phyloP scores from a whole-genome alignment of 176 grass and related monocot species.

The Tillandsia leiboldiana region DNA sequence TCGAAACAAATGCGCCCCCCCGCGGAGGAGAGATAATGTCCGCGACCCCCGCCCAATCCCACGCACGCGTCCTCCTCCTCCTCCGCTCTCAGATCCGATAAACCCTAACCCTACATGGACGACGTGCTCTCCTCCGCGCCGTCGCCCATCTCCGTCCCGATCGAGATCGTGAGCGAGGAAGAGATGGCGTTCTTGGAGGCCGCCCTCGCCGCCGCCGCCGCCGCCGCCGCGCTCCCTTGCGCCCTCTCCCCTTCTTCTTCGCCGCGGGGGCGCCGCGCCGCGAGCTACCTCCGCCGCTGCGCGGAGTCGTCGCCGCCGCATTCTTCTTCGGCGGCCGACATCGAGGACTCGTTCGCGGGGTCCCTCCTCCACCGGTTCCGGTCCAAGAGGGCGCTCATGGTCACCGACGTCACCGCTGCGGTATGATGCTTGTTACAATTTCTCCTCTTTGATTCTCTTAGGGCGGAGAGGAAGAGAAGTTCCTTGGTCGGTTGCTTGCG shows the following conservation, averaged over 20 bases:
- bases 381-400: constrained; percentile 38
- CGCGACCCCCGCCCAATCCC: no score
- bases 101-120: neutral
- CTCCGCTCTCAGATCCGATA: neutral
- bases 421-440: constrained; percentile 26
- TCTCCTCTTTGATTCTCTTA: neutral
- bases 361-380: constrained; percentile 47
- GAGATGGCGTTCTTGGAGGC: constrained; percentile 85
- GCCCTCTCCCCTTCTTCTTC: neutral
- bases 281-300: constrained; percentile 18
- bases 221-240: constrained; percentile 21
- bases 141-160: constrained; percentile 1
- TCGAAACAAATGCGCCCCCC: no score
- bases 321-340: constrained; percentile 21
- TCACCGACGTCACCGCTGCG: constrained; percentile 75
- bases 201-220: constrained; percentile 34
- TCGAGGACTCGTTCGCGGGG: constrained; percentile 39
- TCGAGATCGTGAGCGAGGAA: constrained; percentile 77
- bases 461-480: neutral
- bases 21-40: no score
- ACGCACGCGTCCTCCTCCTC: neutral
- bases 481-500: neutral
- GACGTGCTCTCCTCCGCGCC: neutral
- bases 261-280: neutral
- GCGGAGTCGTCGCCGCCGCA: constrained; percentile 12